Evolutionary conservation across 1,139 yeast species (phyloP).

Genomic region (Trichomonascaceae sp.): DNA sequence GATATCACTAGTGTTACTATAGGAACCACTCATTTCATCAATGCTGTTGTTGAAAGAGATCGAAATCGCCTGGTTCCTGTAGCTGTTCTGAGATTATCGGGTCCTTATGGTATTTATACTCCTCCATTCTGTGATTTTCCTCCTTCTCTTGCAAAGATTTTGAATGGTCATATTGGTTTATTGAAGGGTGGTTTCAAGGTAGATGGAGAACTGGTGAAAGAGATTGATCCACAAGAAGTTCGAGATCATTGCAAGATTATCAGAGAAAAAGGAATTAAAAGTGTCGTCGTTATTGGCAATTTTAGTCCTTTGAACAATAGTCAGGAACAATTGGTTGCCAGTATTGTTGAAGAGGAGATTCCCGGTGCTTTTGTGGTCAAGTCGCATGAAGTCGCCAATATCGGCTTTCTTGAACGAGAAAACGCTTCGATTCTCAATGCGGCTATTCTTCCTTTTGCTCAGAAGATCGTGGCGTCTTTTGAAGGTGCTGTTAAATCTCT

Average conservation of each 20-base stretch:
- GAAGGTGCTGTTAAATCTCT: constrained; percentile 30
- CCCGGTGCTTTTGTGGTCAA: constrained; percentile 35
- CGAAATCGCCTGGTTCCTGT: constrained; percentile 36
- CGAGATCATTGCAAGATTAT: constrained; percentile 30
- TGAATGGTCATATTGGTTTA: constrained; percentile 33
- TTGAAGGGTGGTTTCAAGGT: constrained; percentile 38
- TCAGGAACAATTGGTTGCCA: constrained; percentile 34
- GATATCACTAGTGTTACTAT: constrained; percentile 38
- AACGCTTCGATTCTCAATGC: constrained; percentile 41
- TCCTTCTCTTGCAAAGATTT: constrained; percentile 29
- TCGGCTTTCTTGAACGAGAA: constrained; percentile 40
- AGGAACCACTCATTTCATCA: constrained; percentile 44
- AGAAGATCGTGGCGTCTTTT: constrained; percentile 34
- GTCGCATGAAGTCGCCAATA: constrained; percentile 37
- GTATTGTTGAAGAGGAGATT: constrained; percentile 28
- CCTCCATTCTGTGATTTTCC: constrained; percentile 42
- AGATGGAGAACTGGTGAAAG: constrained; percentile 35
- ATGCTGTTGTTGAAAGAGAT: constrained; percentile 42
- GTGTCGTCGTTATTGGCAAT: constrained; percentile 37
- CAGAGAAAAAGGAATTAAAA: constrained; percentile 28
- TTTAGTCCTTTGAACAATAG: constrained; percentile 35
- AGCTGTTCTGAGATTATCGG: constrained; percentile 38
- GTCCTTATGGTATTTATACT: constrained; percentile 34
- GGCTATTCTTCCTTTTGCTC: constrained; percentile 38
- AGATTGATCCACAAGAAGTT: constrained; percentile 33